Percentiles rank a stretch among this genome's conserved stretches.
Conservation (phyloP, 495 filamentous ascomycete genomes). For the Chaetomium tenue region DNA sequence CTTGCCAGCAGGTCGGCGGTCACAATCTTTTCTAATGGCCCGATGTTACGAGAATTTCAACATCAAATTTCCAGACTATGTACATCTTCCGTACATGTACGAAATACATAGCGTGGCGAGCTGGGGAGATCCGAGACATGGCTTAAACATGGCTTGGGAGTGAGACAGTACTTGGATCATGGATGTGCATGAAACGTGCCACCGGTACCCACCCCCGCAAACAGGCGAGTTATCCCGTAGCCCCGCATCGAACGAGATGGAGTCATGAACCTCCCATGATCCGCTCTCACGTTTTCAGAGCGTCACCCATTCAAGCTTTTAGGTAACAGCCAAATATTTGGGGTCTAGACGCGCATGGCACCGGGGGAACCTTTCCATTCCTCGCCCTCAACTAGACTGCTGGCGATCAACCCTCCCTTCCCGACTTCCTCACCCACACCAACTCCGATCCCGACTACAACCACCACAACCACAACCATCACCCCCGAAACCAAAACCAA, state of each 20-base stretch:
- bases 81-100: too few species aligned
- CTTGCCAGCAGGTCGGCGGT: too few species aligned
- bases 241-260: constrained; percentile 7
- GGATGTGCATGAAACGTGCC: constrained; percentile 8
- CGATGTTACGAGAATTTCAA: too few species aligned
- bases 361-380: neutral
- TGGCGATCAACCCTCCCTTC: neutral
- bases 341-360: neutral
- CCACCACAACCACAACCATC: neutral
- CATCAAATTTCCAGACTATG: too few species aligned
- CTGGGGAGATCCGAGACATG: neutral
- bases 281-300: neutral
- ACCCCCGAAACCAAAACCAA: constrained; percentile 20
- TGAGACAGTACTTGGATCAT: too few species aligned
- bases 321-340: neutral
- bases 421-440: neutral
- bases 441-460: neutral
- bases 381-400: neutral
- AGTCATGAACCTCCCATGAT: constrained; percentile 1
- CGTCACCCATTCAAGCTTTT: neutral
- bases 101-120: too few species aligned
- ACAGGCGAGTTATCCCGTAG: neutral
- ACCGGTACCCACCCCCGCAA: constrained; percentile 1
- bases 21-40: too few species aligned
- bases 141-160: neutral